Evolutionary conservation across 2,329 filamentous ascomycete genomes (phyloP), one percentile per base, ranked within the genome.

Genomic region (Paracorniculantispora psalliotae): DNA sequence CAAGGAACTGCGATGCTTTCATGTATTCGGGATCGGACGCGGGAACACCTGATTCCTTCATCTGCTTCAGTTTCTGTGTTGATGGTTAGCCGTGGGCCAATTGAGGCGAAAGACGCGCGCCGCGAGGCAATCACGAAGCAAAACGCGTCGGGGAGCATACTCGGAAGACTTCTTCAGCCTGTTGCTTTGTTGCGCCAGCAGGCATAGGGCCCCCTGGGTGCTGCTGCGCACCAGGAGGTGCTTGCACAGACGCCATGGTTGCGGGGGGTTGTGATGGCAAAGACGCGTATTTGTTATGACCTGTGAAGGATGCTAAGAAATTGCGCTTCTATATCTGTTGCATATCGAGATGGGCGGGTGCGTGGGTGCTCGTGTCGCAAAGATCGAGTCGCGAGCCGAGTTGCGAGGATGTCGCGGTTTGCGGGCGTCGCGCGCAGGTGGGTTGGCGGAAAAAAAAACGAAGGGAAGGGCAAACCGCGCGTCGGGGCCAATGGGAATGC

Each of bases 21-120:
- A 93, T 82, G 68, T 88, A 92, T 71, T 97, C 92, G 48, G 93
- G 93, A 68, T 97, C 92, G 59, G 82, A 88, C 59, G 86, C 82
- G 43, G 90, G 85, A 25, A 96, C 88, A 65, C 92, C 92, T 67
- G 88, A 82, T 59, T 90, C 84, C 75, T 93, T 94, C 89, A 97
- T 92, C 72, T 90, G 85, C 69, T 90, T 88, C 65, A 90, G 94
- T 82, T 91, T 92, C 92, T 97, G 68, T 7, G 12, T 9, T 21
- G 12, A 35, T 13, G 28, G 35, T 61, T 47, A 61, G 53, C 33
- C 15, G 33, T 12, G 15, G 30, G 37, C 23, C 39, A 57, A 56
- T 55, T 56, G 37, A 21, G 9, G 47, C 13, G 23, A 19, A 6
- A 17, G 17, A 2, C 19, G 26, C 26, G 15, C 8, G 23, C 61